These are phyloP conservation scores for Penicillium silybi DNA, from an alignment of 495 filamentous ascomycete species.

Conservation along the genomic window DNA sequence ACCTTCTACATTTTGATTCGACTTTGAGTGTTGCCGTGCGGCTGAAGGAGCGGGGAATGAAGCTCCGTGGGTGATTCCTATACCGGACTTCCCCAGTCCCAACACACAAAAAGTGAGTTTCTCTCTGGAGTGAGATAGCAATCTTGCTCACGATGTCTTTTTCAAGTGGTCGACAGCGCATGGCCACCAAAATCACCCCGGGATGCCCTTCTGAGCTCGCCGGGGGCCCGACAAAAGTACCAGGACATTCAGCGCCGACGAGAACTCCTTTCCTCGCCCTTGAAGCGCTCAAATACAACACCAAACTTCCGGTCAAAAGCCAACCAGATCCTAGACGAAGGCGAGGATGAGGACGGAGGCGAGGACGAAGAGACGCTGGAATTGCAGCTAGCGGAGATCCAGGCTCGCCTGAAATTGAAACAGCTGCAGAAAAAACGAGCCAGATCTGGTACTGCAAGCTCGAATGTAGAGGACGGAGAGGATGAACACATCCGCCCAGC, in stretches of 20 bases:
- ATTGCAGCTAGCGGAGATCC: constrained; percentile 77
- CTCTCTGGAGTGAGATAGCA: not conserved
- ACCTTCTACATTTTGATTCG: not conserved
- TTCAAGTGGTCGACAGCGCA: constrained; percentile 48
- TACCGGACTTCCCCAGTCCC: not conserved
- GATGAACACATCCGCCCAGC: constrained; percentile 15
- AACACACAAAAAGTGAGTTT: constrained; percentile 1
- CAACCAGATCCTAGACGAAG: constrained; percentile 31
- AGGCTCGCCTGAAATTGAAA: constrained; percentile 85
- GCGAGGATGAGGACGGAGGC: constrained; percentile 36
- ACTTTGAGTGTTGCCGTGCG: constrained; percentile 6
- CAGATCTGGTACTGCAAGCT: constrained; percentile 27
- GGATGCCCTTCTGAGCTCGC: constrained; percentile 78
- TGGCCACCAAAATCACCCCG: constrained; percentile 89
- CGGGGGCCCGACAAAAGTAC: constrained; percentile 67
- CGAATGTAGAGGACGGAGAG: constrained; percentile 22
- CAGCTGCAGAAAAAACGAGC: constrained; percentile 63
- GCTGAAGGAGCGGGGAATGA: constrained; percentile 19
- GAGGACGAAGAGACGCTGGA: constrained; percentile 85
- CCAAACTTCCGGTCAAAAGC: constrained; percentile 37
- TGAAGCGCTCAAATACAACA: constrained; percentile 46
- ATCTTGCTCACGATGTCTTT: not conserved
- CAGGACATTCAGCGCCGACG: constrained; percentile 59
- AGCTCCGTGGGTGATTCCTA: constrained; percentile 8
- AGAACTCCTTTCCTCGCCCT: constrained; percentile 63